phyloP scores from a whole-genome alignment of 2,329 filamentous ascomycete species.

The Fusarium incarnatum region DNA sequence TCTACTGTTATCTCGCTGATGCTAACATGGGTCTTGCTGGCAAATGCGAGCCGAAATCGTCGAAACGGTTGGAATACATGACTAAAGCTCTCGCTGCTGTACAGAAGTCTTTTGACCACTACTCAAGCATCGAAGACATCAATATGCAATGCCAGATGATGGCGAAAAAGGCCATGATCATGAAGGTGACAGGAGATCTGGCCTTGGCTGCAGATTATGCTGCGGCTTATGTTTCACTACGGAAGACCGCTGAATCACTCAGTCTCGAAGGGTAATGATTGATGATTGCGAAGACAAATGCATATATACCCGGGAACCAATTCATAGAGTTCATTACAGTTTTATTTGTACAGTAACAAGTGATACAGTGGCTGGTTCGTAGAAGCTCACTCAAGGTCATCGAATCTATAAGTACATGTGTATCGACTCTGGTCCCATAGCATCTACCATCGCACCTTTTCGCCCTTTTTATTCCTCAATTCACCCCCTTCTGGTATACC shows the following conservation, averaged over 20 bases:
- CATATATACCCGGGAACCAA: neutral
- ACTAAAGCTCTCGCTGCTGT: slow-evolving; percentile 69
- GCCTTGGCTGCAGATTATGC: slow-evolving; percentile 74
- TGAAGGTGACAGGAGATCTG: slow-evolving; percentile 75
- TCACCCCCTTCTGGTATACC: slow-evolving; percentile 42
- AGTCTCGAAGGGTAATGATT: slow-evolving; percentile 39
- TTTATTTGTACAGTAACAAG: slow-evolving; percentile 32
- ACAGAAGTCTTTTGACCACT: slow-evolving; percentile 72
- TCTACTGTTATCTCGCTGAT: slow-evolving; percentile 80
- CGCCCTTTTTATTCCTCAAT: slow-evolving; percentile 54
- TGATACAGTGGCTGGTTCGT: neutral
- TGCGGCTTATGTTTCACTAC: slow-evolving; percentile 71
- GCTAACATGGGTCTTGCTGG: slow-evolving; percentile 83
- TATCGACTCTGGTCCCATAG: neutral
- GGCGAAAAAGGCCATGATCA: slow-evolving; percentile 83
- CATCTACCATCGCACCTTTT: slow-evolving; percentile 54
- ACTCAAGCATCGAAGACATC: slow-evolving; percentile 72
- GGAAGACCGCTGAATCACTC: slow-evolving; percentile 53
- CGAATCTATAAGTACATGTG: slow-evolving; percentile 17
- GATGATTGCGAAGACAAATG: slow-evolving; percentile 6
- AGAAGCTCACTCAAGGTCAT: slow-evolving; percentile 4
- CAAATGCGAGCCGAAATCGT: slow-evolving; percentile 55
- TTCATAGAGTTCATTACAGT: slow-evolving; percentile 14
- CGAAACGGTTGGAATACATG: slow-evolving; percentile 66
- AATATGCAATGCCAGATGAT: slow-evolving; percentile 81